Percentiles rank a stretch among this genome's conserved stretches.
Conservation (phyloP, 306 rosid species). For the Trichosanthes cucumerina region DNA sequence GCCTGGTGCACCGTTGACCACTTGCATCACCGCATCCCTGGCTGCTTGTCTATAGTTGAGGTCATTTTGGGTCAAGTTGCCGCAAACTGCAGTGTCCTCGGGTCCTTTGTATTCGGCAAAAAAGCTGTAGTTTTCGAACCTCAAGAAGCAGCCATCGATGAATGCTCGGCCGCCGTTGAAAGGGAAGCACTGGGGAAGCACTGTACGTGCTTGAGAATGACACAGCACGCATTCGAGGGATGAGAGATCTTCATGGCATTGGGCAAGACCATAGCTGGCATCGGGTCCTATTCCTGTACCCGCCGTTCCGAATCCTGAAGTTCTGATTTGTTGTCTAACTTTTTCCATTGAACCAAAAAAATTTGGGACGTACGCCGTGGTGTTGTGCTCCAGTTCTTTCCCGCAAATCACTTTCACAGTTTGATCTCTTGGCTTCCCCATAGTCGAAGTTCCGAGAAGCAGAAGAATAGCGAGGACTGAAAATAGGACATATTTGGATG, state of each 20-base stretch:
- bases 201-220: conserved; percentile 67
- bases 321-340: conserved; percentile 54
- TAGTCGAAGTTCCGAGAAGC: conserved; percentile 16
- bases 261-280: conserved; percentile 66
- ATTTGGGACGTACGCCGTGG: conserved; percentile 40
- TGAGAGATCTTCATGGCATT: conserved; percentile 87
- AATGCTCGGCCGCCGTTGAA: conserved; percentile 51
- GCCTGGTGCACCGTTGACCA: conserved; percentile 36
- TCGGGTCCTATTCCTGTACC: conserved; percentile 57
- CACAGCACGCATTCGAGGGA: conserved; percentile 67
- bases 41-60: conserved; percentile 34
- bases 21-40: conserved; percentile 36
- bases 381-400: conserved; percentile 41
- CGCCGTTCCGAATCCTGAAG: conserved; percentile 54
- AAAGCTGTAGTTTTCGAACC: conserved; percentile 67
- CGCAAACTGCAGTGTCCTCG: conserved; percentile 45
- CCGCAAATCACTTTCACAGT: conserved; percentile 46
- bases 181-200: conserved; percentile 80
- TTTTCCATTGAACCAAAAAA: conserved; percentile 66
- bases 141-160: conserved; percentile 92
- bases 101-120: conserved; percentile 44
- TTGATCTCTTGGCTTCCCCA: conserved; percentile 63
- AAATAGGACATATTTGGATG: conserved; percentile 1
- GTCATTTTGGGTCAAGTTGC: conserved; percentile 42
- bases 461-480: conserved; percentile 19